These are phyloP conservation scores for Cryptosporidium bovis DNA, from an alignment of 169 alveolate species.

Conservation along the genomic window DNA sequence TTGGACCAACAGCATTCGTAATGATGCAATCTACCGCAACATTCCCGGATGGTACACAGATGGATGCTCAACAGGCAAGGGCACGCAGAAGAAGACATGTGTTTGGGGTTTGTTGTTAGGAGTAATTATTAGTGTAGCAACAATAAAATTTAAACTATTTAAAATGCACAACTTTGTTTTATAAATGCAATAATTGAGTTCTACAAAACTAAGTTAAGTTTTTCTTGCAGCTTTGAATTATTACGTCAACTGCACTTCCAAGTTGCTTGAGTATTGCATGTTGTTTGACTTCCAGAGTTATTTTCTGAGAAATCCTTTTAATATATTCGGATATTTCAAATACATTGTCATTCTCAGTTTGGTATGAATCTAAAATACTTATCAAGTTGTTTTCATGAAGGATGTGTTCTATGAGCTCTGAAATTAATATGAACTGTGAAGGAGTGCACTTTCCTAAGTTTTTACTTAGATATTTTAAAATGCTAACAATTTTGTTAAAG, in stretches of 20 bases:
- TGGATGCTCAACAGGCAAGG: constrained; percentile 77
- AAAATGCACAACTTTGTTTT: not conserved
- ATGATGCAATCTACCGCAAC: constrained; percentile 76
- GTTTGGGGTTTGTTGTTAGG: constrained; percentile 67
- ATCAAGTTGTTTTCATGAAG: constrained; percentile 17
- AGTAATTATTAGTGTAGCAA: not conserved
- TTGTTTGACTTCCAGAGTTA: constrained; percentile 48
- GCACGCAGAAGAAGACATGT: constrained; percentile 74
- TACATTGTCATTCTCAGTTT: not conserved
- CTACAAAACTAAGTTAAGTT: not conserved
- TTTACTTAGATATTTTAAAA: constrained; percentile 21
- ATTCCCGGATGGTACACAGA: constrained; percentile 75
- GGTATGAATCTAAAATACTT: not conserved
- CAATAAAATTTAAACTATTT: not conserved
- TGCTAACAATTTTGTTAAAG: not conserved
- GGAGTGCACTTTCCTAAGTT: constrained; percentile 39
- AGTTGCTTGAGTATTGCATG: constrained; percentile 37
- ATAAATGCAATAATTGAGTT: too few relatives aligned
- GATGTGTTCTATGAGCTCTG: constrained; percentile 58
- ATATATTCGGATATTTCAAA: constrained; percentile 27
- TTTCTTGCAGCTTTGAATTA: constrained; percentile 38
- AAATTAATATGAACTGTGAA: constrained; percentile 28
- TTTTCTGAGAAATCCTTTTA: constrained; percentile 49
- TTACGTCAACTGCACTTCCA: constrained; percentile 7
- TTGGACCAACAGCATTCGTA: constrained; percentile 75